Evolutionary conservation across 371 early-diverging fungal genomes (phyloP).

Genomic region (Saksenaea oblongispora): DNA sequence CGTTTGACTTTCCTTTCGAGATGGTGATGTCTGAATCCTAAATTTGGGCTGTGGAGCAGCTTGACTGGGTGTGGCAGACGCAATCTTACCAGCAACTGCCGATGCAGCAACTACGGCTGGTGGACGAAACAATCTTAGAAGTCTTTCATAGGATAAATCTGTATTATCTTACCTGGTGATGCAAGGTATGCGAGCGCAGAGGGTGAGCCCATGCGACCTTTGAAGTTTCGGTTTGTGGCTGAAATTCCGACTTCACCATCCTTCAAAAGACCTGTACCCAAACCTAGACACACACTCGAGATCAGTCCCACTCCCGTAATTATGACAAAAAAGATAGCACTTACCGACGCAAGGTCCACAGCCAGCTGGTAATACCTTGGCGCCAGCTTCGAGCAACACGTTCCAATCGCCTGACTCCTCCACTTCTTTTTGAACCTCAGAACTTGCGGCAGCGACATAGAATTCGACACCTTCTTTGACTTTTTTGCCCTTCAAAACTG

Average conservation of each 20-base stretch:
- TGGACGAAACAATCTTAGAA: neutral
- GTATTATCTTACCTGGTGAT: conserved; percentile 68
- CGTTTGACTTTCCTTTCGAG: conserved; percentile 19
- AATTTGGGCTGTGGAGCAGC: conserved; percentile 24
- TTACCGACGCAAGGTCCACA: conserved; percentile 96
- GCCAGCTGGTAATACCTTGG: conserved; percentile 88
- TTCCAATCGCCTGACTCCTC: conserved; percentile 89
- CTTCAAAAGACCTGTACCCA: conserved; percentile 87
- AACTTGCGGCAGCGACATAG: conserved; percentile 93
- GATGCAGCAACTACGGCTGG: conserved; percentile 89
- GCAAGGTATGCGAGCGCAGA: conserved; percentile 89
- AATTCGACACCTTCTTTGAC: conserved; percentile 89
- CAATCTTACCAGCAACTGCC: conserved; percentile 80
- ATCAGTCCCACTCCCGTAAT: neutral
- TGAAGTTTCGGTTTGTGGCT: conserved; percentile 96
- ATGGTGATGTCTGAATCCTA: conserved; percentile 16
- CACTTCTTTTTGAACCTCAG: conserved; percentile 86
- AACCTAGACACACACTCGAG: conserved; percentile 38
- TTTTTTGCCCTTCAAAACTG: conserved; percentile 72
- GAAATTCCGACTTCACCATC: conserved; percentile 96
- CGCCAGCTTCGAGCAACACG: conserved; percentile 84
- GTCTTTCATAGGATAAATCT: neutral
- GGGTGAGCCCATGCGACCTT: conserved; percentile 97
- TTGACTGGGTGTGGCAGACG: conserved; percentile 58
- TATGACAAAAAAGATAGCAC: neutral